phyloP scores from a whole-genome alignment of 2,329 filamentous ascomycete genomes.

The Diaporthe vexans region DNA sequence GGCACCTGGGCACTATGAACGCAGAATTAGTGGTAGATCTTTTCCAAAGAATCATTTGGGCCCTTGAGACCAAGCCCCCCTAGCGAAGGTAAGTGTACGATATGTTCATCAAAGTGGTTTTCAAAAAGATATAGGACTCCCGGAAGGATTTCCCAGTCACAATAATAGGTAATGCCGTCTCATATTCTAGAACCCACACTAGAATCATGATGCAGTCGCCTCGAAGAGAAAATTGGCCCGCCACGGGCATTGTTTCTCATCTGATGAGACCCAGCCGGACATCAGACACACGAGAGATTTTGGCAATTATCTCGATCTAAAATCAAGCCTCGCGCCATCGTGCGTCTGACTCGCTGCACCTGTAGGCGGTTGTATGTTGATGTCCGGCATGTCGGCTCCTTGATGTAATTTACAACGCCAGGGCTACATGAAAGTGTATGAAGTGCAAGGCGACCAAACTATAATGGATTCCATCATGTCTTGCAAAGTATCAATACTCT shows the following conservation, averaged over 20 bases:
- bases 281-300: background rate
- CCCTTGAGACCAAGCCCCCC: too few relatives aligned
- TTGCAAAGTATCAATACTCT: background rate
- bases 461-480: too few relatives aligned
- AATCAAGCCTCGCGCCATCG: too few relatives aligned
- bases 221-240: background rate
- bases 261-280: background rate
- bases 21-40: too few relatives aligned
- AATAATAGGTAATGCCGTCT: background rate
- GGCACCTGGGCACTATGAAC: background rate
- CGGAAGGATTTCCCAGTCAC: background rate
- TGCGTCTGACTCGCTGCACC: background rate
- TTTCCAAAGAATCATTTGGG: too few relatives aligned
- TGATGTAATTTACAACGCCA: background rate
- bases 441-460: too few relatives aligned
- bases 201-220: background rate
- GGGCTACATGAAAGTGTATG: background rate
- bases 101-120: too few relatives aligned
- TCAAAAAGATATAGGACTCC: too few relatives aligned
- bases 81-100: too few relatives aligned
- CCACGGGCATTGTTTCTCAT: too few relatives aligned
- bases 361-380: too few relatives aligned
- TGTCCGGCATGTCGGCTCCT: background rate
- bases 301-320: background rate
- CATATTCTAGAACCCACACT: background rate